Base-by-base conservation (phyloP, 306 rosid genomes). In the Ziziphus jujuba region DNA sequence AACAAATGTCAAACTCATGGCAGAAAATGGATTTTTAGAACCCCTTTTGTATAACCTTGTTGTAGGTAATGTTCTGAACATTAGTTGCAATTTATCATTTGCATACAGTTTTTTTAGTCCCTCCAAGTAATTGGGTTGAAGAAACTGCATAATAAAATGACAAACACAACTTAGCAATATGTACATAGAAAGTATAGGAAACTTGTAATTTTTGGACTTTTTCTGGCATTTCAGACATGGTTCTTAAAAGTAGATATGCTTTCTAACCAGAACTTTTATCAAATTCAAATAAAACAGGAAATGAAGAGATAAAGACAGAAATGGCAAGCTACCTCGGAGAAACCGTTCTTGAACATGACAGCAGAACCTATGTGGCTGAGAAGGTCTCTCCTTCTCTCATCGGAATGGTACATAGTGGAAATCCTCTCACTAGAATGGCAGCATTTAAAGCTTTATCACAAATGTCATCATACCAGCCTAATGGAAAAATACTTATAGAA, bases 241-340 rank as follows among this genome's bases (percentile, higher is more conserved):
- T 11, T 19, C 21, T 48, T 6, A 25, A 63, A 50, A 49, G 3
- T 40, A 13, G n/a, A 54, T 23, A 38, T 55, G 6, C 12, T 54
- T 16, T 67, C n/a, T 56, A 25, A 56, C 44, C 9, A 11, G 9
- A 44, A 7, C 6, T 25, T 62, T 3, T 38, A 28, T 51, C 16
- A 70, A 54, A 54, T 14, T 59, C 58, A n/a, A 24, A 40, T 28
- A n/a, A 21, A 14, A 19, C 77, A 84, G 88, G 88, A 50, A 19
- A 56, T 52, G 83, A 77, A 73, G 84, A 74, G 58, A 77, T 22
- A 58, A 77, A 73, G 40, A 63, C 50, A 20, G 74, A 67, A 60
- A 80, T 80, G 85, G 88, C 85, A 34, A 68, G 77, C 72, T 80
- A 68, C 77, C 85, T 84, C 35, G 85, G 85, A 65, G 81, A 80